phyloP scores from a whole-genome alignment of 2,329 filamentous ascomycete genomes.

The Aspergillus quadricinctus region DNA sequence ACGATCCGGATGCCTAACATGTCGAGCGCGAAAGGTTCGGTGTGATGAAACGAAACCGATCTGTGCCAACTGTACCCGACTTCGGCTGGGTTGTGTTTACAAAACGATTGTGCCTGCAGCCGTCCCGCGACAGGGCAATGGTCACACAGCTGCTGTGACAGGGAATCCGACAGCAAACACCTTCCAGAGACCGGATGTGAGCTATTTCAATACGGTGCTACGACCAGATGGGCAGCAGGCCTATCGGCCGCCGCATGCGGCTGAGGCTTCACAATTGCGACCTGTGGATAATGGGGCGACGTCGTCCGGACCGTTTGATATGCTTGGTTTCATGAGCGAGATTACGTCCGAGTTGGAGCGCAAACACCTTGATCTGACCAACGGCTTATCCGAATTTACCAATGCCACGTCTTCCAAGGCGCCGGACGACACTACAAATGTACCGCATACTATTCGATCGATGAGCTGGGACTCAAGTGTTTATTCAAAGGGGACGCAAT shows the following conservation, averaged over 20 bases:
- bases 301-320: conserved; percentile 25
- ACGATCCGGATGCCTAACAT: conserved; percentile 33
- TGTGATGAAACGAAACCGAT: conserved; percentile 33
- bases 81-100: conserved; percentile 28
- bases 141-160: neutral
- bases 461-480: neutral
- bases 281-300: conserved; percentile 7
- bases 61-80: conserved; percentile 32
- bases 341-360: conserved; percentile 33
- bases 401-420: conserved; percentile 7
- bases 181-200: conserved; percentile 18
- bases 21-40: conserved; percentile 33
- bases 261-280: neutral
- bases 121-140: conserved; percentile 2
- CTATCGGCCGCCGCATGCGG: neutral
- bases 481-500: neutral
- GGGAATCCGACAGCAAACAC: neutral
- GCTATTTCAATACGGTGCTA: conserved; percentile 27
- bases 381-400: conserved; percentile 14
- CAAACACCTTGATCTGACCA: conserved; percentile 30
- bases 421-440: neutral
- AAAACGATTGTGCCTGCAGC: conserved; percentile 19
- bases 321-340: conserved; percentile 35
- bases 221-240: conserved; percentile 22
- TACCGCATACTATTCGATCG: neutral